Base-by-base conservation (phyloP, 768 basidiomycete species). In the Boletus rufocinnamomeus region DNA sequence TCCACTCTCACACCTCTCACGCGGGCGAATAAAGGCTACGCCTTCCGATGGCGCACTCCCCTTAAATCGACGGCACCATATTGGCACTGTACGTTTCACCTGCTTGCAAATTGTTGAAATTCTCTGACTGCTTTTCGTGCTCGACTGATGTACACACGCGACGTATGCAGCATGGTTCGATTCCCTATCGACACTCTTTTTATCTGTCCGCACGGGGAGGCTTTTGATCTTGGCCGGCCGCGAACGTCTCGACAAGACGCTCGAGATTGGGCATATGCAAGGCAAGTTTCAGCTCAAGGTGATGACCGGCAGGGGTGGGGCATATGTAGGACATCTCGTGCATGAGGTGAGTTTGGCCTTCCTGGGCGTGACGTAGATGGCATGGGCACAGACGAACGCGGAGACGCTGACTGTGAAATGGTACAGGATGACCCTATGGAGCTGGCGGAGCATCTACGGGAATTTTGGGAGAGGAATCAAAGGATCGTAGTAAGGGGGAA, bases 181-280 rank as follows among this genome's bases (percentile, higher is more conserved):
- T 13, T 86, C 87, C 0, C 79, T 99, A 1, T 95, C 93, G 4
- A 73, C 72, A n/a, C 80, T 81, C 25, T 99, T 99, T 74, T 80
- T 98, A 2, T 74, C 81, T 0, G 84, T 86, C 0, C 84, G 88
- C 16, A 84, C 92, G 0, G 96, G 95, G 0, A 86, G 95, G 30
- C 75, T 99, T 28, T 83, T 99, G 25, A 83, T 98, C 10, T 79
- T 99, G 17, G 97, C 97, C 0, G 96, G 95, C 0, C 87, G 95
- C 19, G 97, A 99, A 65, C 80, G 95, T 19, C 83, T 98, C 5
- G 97, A 99, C 68, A 89, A 85, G 64, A 87, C 93, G 63, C 80
- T 99, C 47, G 97, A 96, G 89, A 94, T 98, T 50, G 97, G 90
- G 1, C 93, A 95, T 69, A 95, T 96, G 93, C 93, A 88, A 71